Conservation (phyloP, 441 rosid genomes). For the Pelargonium australe region DNA sequence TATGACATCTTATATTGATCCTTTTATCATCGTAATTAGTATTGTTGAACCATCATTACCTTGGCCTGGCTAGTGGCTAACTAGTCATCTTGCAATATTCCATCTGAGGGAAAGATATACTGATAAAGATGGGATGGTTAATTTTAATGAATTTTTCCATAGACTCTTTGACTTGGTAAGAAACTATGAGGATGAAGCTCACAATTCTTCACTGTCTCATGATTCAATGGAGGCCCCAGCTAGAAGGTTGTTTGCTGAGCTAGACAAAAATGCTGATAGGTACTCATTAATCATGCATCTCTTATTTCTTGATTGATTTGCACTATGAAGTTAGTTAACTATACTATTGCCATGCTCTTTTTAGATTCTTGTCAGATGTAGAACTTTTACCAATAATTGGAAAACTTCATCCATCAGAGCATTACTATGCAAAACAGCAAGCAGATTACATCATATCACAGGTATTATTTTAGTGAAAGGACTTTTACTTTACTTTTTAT, state of each 20-base stretch:
- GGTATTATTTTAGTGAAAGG: conserved; percentile 13
- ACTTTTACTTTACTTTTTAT: background rate
- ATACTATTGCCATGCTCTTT: background rate
- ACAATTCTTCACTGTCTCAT: conserved; percentile 49
- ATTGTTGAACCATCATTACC: background rate
- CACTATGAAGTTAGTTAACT: background rate
- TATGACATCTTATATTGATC: background rate
- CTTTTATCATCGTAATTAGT: background rate
- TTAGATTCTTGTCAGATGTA: conserved; percentile 23
- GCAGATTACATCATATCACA: conserved; percentile 25
- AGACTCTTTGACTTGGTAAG: conserved; percentile 88
- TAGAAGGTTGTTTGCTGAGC: conserved; percentile 57
- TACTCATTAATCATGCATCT: conserved; percentile 22
- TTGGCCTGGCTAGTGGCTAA: background rate
- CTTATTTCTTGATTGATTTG: background rate
- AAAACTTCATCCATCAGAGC: conserved; percentile 27
- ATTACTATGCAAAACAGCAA: conserved; percentile 27
- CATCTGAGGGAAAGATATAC: conserved; percentile 75
- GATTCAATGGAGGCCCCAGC: conserved; percentile 74
- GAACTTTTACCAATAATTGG: conserved; percentile 22
- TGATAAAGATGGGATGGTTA: conserved; percentile 80
- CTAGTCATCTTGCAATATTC: conserved; percentile 18
- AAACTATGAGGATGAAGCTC: conserved; percentile 72
- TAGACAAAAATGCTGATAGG: conserved; percentile 88
- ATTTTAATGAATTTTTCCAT: conserved; percentile 76